Base-by-base conservation (phyloP, 2,329 filamentous ascomycete species). In the Xylariaceae sp. region DNA sequence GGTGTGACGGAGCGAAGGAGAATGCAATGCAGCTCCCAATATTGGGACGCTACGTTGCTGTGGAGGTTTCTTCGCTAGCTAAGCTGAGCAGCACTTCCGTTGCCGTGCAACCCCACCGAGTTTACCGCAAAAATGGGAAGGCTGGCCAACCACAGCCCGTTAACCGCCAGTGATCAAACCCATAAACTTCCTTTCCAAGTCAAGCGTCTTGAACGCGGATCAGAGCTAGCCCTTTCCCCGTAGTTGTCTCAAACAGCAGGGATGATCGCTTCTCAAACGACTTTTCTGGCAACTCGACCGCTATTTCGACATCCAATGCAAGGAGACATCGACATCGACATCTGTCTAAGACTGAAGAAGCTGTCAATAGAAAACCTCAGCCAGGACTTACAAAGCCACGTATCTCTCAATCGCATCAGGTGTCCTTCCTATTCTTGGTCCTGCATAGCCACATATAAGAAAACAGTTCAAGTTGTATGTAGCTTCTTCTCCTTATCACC, bases 81-180 rank as follows among this genome's bases (percentile, higher is more conserved):
- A 34, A 34, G 16, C 18, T 14, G n/a, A 12, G 39, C 17, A 27
- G 31, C 21, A 28, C 21, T 26, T 30, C 27, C 28, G 45, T 44
- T 47, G 45, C 45, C 41, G 35, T 40, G 45, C 16, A 38, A 42
- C 29, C 33, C 40, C 43, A 40, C 43, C 23, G 13, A 34, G 34
- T 16, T 24, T 24, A 24, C 7, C 11, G 21, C 21, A 24, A 24
- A 24, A 43, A 38, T 21, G 16, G 35, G 37, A 44, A 44, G 44
- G 44, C 30, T 47, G 44, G 44, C 38, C 24, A 36, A 36, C 36
- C 29, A 34, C 19, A 18, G 16, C n/a, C 9, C 8, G 24, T 16
- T 23, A 31, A 34, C 19, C 9, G 23, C 11, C 8, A 9, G 29
- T 16, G n/a, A n/a, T n/a, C n/a, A n/a, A n/a, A n/a, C n/a, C n/a